Base-by-base conservation (phyloP, 257 asterid genomes). In the Solanum ahanhuiri region DNA sequence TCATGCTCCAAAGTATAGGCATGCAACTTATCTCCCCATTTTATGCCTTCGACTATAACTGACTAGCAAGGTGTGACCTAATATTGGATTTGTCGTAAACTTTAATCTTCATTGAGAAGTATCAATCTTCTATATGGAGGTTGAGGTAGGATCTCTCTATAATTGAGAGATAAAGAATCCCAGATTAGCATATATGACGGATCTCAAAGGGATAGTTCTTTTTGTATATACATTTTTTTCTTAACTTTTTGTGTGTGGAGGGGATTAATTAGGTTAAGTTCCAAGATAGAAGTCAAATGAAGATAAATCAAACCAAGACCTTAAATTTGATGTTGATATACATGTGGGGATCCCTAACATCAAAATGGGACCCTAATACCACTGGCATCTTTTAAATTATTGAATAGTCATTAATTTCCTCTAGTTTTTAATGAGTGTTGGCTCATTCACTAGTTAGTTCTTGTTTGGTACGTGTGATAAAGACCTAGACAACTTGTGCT, bases 51-150 rank as follows among this genome's bases (percentile, higher is more conserved):
- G 1, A 51, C 1, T 51, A 14, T 51, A 5, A 51, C 1, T 3
- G 3, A 15, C 20, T 0, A 1, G 3, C 7, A 0, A 14, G 3
- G 2, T 0, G 5, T 51, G 3, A 0, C 22, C 7, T 15, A 15
- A 48, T 14, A 48, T 14, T 48, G 0, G 2, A 48, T 48, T 48
- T 48, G 58, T 51, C 23, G 23, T 6, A 18, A 41, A 76, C 60
- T 39, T 76, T 76, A 12, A 31, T 23, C 83, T 39, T 41, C 57
- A 11, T 37, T 14, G 7, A 37, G 0, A 3, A 39, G 45, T 39
- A 41, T 23, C 3, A 11, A 18, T n/a, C 4, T 76, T 76, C 34
- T 76, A 76, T 1, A 12, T 11, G 60, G 60, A 39, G 34, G 82
- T 39, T 75, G 33, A 37, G 2, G 58, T 22, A 22, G 22, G 82